Percentiles rank a stretch among this genome's conserved stretches.
Evolutionary conservation across 768 basidiomycete genomes (phyloP).

Genomic region (Ramaria sp.): DNA sequence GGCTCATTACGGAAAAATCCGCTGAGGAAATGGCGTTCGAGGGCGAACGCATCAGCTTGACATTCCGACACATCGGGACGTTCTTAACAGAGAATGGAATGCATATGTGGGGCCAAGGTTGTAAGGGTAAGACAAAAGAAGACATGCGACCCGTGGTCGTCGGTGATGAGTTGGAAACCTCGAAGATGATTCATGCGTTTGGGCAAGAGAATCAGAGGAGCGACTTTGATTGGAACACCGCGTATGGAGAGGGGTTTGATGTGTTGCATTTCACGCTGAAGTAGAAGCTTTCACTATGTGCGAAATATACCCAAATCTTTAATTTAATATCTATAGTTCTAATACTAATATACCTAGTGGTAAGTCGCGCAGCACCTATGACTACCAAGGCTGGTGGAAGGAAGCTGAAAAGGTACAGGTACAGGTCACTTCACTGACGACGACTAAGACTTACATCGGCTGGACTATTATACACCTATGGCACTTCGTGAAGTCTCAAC

Average conservation of each 20-base stretch:
- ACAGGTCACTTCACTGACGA: too few relatives aligned
- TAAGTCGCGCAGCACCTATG: too few relatives aligned
- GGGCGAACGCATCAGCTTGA: conserved; percentile 70
- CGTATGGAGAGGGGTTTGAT: conserved; percentile 60
- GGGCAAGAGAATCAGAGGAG: conserved; percentile 64
- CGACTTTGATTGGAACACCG: conserved; percentile 58
- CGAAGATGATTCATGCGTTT: conserved; percentile 46
- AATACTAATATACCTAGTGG: too few relatives aligned
- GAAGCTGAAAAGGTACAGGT: too few relatives aligned
- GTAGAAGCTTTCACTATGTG: not conserved
- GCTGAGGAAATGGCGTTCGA: conserved; percentile 40
- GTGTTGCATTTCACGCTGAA: conserved; percentile 43
- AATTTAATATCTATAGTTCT: too few relatives aligned
- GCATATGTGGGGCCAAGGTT: conserved; percentile 66
- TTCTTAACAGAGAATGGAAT: conserved; percentile 44
- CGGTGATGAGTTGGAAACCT: conserved; percentile 37
- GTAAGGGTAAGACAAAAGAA: conserved; percentile 47
- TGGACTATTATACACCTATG: too few relatives aligned
- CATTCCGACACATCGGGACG: conserved; percentile 71
- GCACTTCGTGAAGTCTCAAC: too few relatives aligned
- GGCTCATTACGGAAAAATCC: conserved; percentile 42
- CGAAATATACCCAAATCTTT: not conserved
- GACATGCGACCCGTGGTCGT: conserved; percentile 44
- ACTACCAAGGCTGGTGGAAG: too few relatives aligned
- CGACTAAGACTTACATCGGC: too few relatives aligned